A percentile compares a stretch with the other conserved stretches of the same genome.
phyloP scores from a whole-genome alignment of 257 asterid genomes.

The Gentiana macrophylla region DNA sequence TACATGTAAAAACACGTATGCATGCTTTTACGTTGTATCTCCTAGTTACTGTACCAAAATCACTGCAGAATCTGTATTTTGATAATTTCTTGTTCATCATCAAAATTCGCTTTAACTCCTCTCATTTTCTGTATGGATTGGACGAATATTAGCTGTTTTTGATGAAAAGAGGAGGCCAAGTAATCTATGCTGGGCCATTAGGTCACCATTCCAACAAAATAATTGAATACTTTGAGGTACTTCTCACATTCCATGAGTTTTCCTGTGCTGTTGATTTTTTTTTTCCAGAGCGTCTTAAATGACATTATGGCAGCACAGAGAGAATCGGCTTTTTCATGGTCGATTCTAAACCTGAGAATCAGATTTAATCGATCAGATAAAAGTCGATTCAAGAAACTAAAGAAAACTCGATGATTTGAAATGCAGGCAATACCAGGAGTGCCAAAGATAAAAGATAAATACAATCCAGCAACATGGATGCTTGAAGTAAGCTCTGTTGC shows the following conservation, averaged over 20 bases:
- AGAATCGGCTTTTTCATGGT: constrained; percentile 9
- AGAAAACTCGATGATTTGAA: background rate
- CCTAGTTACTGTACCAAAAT: no score
- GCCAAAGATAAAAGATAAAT: constrained; percentile 59
- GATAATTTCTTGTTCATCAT: constrained; percentile 7
- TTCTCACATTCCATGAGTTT: background rate
- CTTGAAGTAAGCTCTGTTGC: constrained; percentile 67
- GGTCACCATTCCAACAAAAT: constrained; percentile 40
- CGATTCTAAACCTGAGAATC: background rate
- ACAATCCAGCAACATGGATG: constrained; percentile 91
- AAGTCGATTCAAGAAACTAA: background rate
- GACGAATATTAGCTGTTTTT: constrained; percentile 39
- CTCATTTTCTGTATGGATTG: background rate
- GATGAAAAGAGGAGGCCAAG: constrained; percentile 59
- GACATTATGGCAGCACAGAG: constrained; percentile 1
- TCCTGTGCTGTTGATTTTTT: background rate
- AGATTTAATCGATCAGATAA: no score
- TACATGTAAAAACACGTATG: background rate
- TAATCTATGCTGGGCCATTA: constrained; percentile 50
- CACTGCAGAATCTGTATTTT: constrained; percentile 5
- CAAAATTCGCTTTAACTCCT: constrained; percentile 4
- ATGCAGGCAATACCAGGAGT: constrained; percentile 56
- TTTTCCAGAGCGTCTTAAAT: background rate
- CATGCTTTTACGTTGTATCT: no score
- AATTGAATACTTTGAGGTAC: constrained; percentile 51